Base-by-base conservation (phyloP, 768 basidiomycete genomes). In the Lactarius sanguifluus region DNA sequence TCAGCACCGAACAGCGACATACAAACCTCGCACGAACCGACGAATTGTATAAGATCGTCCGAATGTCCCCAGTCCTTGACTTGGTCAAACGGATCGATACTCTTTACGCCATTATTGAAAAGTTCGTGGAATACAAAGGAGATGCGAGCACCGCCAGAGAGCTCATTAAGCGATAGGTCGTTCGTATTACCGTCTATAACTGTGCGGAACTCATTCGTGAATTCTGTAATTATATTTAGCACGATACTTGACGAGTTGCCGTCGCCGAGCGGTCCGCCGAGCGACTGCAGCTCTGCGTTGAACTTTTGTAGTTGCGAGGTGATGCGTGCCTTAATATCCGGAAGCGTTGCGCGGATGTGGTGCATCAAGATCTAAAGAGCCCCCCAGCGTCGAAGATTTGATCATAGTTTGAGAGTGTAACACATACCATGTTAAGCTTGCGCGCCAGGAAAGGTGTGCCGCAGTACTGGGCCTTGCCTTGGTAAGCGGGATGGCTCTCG, bases 61-160 rank as follows among this genome's bases (percentile, higher is more conserved):
- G 84, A 75, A 99, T 98, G 78, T 99, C 97, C 52, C 96, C 94
- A n/a, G 76, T 99, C 97, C 78, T 98, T 97, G 71, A 97, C 94
- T 79, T 97, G 95, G 76, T 99, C 97, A 71, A 98, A 99, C 0
- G 97, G 97, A 81, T 99, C 97, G 74, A 98, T 96, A 68, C 82
- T 86, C 81, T 89, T 95, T 76, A 99, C 86, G 67, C 97, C 97
- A 74, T 91, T 96, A 79, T 96, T 97, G 85, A 92, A 99, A 65
- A 98, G 78, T 75, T 99, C 97, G 76, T 99, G 97, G 83, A 96
- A 99, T 61, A 99, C 97, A 74, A 98, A 99, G 73, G 90, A 92
- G 82, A 99, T 98, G 77, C 97, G 88, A 34, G 97, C 97, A 76
- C 97, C 97, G 72, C 97, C 97, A n/a, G 92, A 94, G 25, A 99